Evolutionary conservation across 257 asterid genomes (phyloP), one percentile per base, ranked within the genome.

Genomic region (Przewalskia tangutica): DNA sequence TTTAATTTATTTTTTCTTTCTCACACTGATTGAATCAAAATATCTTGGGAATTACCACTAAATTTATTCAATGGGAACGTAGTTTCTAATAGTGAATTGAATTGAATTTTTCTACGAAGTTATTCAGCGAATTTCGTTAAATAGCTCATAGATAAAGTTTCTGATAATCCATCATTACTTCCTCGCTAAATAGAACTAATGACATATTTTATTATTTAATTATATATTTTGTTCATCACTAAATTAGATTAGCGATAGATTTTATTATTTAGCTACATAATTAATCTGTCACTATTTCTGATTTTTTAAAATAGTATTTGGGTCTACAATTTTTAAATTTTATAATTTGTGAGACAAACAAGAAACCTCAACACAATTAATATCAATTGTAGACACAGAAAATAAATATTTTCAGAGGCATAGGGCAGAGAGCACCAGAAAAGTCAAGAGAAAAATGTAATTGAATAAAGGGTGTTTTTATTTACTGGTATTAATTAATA

Each of bases 341-440:
- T 2, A 0, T 32, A 12, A 12, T 63, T 12, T 7, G 1, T 34
- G 48, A 13, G 6, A 13, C 12, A 14, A 65, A 13, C n/a, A n/a
- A 2, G 1, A 7, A 63, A 27, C 4, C 4, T 8, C 27, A n/a
- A 62, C 11, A 1, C 9, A 23, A 62, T 16, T 10, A 62, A 11
- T 62, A 27, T 63, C 8, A 32, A 64, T 12, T 12, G 10, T 40
- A 9, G 73, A 65, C 48, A 65, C 75, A 65, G 13, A 65, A 65
- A 36, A 14, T 34, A 34, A 65, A 14, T 65, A 34, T 13, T 34
- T 65, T 36, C 83, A 81, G 54, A 8, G 27, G 16, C 67, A 20
- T 73, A 23, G 79, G 82, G 73, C 82, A 20, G 59, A 65, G 73
- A 73, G 60, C 44, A 73, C 44, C 60, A 48, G 44, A 12, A 48